Conservation (phyloP, 495 filamentous ascomycete genomes). For the Lineolata rhizophorae region DNA sequence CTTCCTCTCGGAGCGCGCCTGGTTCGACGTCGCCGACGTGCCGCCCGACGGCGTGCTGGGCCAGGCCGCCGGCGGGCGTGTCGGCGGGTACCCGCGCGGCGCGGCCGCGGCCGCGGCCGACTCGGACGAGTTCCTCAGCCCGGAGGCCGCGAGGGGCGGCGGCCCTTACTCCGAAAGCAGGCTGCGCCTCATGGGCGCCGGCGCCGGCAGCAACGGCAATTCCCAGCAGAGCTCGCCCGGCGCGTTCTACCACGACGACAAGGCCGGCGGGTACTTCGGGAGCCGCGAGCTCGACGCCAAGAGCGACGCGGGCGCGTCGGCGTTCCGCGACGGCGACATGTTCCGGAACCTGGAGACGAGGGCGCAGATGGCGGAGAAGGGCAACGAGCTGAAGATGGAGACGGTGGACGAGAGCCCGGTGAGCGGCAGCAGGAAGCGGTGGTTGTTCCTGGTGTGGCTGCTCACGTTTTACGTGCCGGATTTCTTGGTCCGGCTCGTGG, state of each 20-base stretch:
- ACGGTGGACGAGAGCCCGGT: conserved; percentile 70
- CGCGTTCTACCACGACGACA: conserved; percentile 45
- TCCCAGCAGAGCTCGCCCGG: conserved; percentile 34
- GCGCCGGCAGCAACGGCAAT: no score
- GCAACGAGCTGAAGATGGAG: conserved; percentile 70
- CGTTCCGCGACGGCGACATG: conserved; percentile 84
- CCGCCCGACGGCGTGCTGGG: no score
- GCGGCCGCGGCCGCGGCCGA: conserved; percentile 22
- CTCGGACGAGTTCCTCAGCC: conserved; percentile 22
- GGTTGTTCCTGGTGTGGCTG: conserved; percentile 70
- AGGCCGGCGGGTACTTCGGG: conserved; percentile 58
- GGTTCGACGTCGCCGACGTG: conserved; percentile 68
- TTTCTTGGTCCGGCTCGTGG: conserved; percentile 54
- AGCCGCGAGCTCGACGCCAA: conserved; percentile 62
- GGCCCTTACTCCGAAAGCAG: conserved; percentile 33
- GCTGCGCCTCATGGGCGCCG: conserved; percentile 39
- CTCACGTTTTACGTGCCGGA: conserved; percentile 79
- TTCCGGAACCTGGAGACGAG: conserved; percentile 90
- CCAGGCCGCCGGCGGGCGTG: background rate
- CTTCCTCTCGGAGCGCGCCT: conserved; percentile 87
- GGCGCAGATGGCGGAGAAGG: conserved; percentile 87
- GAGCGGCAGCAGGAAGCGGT: conserved; percentile 69
- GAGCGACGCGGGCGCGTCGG: conserved; percentile 76
- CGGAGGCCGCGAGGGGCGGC: conserved; percentile 6
- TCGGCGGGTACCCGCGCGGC: background rate